Percentiles rank a stretch among this genome's conserved stretches.
Evolutionary conservation across 768 basidiomycete species (phyloP).

Genomic region (Pleurotus eryngii): DNA sequence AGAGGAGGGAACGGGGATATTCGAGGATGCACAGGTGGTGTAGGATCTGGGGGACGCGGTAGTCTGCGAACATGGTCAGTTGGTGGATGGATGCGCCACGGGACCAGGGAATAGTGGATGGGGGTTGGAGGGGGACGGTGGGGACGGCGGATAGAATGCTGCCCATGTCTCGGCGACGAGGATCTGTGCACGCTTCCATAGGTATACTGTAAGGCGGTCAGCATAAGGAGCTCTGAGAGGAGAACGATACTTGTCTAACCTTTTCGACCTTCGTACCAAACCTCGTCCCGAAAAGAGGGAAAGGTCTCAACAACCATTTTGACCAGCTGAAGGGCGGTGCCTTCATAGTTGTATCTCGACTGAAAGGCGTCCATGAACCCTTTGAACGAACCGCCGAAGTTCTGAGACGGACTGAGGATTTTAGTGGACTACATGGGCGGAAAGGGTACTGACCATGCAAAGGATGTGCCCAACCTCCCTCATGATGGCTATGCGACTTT

Average conservation of each 20-base stretch:
- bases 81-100: slow-evolving; percentile 59
- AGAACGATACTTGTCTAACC: slow-evolving; percentile 32
- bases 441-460: slow-evolving; percentile 49
- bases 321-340: slow-evolving; percentile 72
- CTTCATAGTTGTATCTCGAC: slow-evolving; percentile 42
- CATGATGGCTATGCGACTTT: slow-evolving; percentile 72
- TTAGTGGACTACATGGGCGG: slow-evolving; percentile 48
- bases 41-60: slow-evolving; percentile 87
- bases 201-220: slow-evolving; percentile 46
- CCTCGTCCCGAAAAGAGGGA: slow-evolving; percentile 75
- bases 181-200: slow-evolving; percentile 93
- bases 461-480: slow-evolving; percentile 74
- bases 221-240: not conserved
- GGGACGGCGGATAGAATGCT: slow-evolving; percentile 70
- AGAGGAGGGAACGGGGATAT: slow-evolving; percentile 63
- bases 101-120: slow-evolving; percentile 74
- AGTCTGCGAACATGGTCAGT: slow-evolving; percentile 94
- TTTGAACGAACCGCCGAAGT: slow-evolving; percentile 68
- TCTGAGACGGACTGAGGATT: slow-evolving; percentile 29
- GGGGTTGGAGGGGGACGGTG: slow-evolving; percentile 27
- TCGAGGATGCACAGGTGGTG: slow-evolving; percentile 76
- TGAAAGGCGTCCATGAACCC: slow-evolving; percentile 65
- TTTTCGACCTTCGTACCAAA: slow-evolving; percentile 50
- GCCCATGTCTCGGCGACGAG: slow-evolving; percentile 92
- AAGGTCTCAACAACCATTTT: slow-evolving; percentile 67